phyloP scores from a whole-genome alignment of 257 asterid species.

The Nicotiana sylvestris region DNA sequence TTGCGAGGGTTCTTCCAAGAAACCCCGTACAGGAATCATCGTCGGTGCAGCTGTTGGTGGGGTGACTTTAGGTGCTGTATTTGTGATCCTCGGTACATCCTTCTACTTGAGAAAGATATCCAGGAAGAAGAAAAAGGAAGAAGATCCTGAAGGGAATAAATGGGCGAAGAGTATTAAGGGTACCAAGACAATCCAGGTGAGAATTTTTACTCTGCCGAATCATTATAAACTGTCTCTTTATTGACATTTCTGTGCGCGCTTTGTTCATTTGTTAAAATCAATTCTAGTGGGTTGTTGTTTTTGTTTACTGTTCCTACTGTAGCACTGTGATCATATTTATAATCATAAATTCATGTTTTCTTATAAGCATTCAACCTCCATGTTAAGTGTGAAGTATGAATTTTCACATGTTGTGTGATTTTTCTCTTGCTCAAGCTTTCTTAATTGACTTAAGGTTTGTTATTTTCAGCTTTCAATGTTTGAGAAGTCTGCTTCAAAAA shows the following conservation, averaged over 20 bases:
- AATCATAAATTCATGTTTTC: not conserved
- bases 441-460: not conserved
- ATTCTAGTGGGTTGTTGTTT: not conserved
- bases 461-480: constrained; percentile 59
- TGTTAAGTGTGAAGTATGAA: not conserved
- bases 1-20: constrained; percentile 31
- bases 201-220: not conserved
- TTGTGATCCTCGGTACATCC: constrained; percentile 16
- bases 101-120: constrained; percentile 30
- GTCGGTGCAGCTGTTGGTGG: constrained; percentile 44
- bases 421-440: constrained; percentile 4
- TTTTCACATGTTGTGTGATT: not conserved
- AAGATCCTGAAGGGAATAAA: constrained; percentile 45
- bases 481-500: constrained; percentile 56
- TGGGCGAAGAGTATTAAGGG: constrained; percentile 54
- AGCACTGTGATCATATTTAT: not conserved
- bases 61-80: constrained; percentile 29
- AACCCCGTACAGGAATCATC: constrained; percentile 19
- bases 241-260: not conserved
- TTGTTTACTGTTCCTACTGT: not conserved
- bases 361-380: not conserved
- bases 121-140: constrained; percentile 34
- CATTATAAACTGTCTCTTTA: not conserved
- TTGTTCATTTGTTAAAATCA: not conserved
- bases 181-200: constrained; percentile 40